A percentile compares a stretch with the other conserved stretches of the same genome.
Conservation (phyloP, 805 yeast genomes). For the Wickerhamiella sergipiensis region DNA sequence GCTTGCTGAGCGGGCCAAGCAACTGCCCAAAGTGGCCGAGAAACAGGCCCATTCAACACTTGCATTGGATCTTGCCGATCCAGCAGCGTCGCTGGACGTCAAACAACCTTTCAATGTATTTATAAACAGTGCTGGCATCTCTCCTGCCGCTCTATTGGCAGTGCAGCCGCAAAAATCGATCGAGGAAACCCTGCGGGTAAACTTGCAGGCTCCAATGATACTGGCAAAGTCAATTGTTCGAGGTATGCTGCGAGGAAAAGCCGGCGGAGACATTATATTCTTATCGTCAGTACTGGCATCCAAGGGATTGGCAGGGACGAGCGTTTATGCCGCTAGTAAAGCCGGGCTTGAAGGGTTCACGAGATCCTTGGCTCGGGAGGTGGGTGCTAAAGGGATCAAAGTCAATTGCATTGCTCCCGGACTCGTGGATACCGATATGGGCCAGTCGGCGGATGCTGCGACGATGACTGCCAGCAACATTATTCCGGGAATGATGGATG, state of each 20-base stretch:
- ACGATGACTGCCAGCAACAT: constrained; percentile 4
- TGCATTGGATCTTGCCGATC: constrained; percentile 12
- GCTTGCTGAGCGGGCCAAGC: constrained; percentile 22
- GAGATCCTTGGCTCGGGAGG: constrained; percentile 43
- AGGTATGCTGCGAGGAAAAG: constrained; percentile 33
- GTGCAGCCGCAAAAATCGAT: constrained; percentile 32
- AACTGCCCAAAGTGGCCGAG: constrained; percentile 8
- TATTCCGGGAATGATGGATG: constrained; percentile 9
- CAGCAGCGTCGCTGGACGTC: constrained; percentile 1
- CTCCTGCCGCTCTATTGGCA: constrained; percentile 41
- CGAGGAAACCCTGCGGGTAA: constrained; percentile 35
- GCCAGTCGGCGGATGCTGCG: constrained; percentile 6
- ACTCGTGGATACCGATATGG: constrained; percentile 52
- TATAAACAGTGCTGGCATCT: constrained; percentile 44
- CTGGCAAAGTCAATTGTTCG: constrained; percentile 39
- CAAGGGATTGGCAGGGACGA: constrained; percentile 35
- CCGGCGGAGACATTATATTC: constrained; percentile 36
- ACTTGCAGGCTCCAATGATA: constrained; percentile 48
- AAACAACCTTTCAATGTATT: constrained; percentile 28
- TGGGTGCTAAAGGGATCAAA: constrained; percentile 38
- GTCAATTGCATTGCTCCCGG: constrained; percentile 63
- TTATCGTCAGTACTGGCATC: constrained; percentile 47
- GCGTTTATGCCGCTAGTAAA: constrained; percentile 57
- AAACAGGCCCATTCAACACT: constrained; percentile 10
- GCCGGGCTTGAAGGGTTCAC: constrained; percentile 58